Conservation (phyloP, 2,329 filamentous ascomycete species). For the Epichloe uncinata region DNA sequence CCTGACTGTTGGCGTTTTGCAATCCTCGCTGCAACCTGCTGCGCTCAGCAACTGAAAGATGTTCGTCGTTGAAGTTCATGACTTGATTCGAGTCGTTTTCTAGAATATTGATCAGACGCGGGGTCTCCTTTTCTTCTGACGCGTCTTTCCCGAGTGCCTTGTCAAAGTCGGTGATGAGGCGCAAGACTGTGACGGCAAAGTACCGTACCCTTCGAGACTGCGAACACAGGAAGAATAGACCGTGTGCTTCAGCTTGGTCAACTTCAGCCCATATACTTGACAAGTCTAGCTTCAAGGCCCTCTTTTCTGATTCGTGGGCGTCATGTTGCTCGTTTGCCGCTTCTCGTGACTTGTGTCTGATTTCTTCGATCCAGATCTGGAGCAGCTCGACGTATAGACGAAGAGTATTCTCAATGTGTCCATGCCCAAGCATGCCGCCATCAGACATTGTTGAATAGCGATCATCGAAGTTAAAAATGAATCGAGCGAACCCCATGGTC, state of each 20-base stretch:
- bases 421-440: slow-evolving; percentile 85
- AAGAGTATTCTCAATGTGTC: slow-evolving; percentile 88
- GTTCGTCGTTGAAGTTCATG: slow-evolving; percentile 85
- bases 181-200: slow-evolving; percentile 84
- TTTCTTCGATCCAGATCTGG: slow-evolving; percentile 96
- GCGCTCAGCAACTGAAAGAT: slow-evolving; percentile 79
- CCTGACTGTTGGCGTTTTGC: slow-evolving; percentile 69
- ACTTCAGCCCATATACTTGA: slow-evolving; percentile 87
- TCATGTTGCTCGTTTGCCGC: slow-evolving; percentile 53
- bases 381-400: slow-evolving; percentile 86
- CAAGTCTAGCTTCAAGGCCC: slow-evolving; percentile 67
- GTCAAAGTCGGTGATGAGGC: slow-evolving; percentile 89
- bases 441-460: slow-evolving; percentile 97
- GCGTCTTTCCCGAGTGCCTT: slow-evolving; percentile 62
- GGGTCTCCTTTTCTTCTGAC: slow-evolving; percentile 45
- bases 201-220: slow-evolving; percentile 81
- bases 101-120: slow-evolving; percentile 77
- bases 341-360: slow-evolving; percentile 71
- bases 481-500: slow-evolving; percentile 88
- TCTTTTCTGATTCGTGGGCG: slow-evolving; percentile 48
- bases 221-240: slow-evolving; percentile 92
- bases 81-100: slow-evolving; percentile 81
- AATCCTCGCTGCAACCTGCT: slow-evolving; percentile 86
- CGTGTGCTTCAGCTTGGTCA: slow-evolving; percentile 92
- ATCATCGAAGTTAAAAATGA: slow-evolving; percentile 98